Evolutionary conservation across 108 stramenopile species (phyloP).

Genomic region (Fistulifera pelliculosa): DNA sequence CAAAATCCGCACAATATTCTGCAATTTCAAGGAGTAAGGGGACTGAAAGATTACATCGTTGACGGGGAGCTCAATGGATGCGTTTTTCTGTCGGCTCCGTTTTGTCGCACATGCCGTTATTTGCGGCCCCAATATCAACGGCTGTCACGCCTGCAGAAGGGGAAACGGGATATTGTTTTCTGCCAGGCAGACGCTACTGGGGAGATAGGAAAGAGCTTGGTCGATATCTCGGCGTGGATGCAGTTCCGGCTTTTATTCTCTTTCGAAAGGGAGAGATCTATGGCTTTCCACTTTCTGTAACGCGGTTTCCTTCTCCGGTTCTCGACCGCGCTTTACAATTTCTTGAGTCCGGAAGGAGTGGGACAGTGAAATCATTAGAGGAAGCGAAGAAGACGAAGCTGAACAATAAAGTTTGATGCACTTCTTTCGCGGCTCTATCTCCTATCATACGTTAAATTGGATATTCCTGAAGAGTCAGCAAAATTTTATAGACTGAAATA

Average conservation of each 20-base stretch:
- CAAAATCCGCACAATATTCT: slow-evolving; percentile 41
- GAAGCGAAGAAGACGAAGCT: slow-evolving; percentile 9
- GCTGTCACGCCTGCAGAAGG: slow-evolving; percentile 46
- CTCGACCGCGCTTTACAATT: slow-evolving; percentile 44
- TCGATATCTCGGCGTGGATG: slow-evolving; percentile 42
- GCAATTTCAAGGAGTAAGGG: slow-evolving; percentile 49
- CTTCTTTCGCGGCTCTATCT: no score
- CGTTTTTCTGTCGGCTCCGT: slow-evolving; percentile 66
- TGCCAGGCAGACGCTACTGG: slow-evolving; percentile 69
- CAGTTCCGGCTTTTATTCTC: slow-evolving; percentile 73
- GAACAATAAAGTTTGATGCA: no score
- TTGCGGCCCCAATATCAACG: slow-evolving; percentile 55
- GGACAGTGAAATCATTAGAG: slow-evolving; percentile 16
- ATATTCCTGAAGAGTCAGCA: no score
- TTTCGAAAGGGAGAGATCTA: slow-evolving; percentile 58
- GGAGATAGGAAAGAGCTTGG: slow-evolving; percentile 45
- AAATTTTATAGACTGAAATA: no score
- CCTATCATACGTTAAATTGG: no score
- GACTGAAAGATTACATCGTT: slow-evolving; percentile 42
- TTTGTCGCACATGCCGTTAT: slow-evolving; percentile 67
- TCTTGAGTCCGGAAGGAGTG: slow-evolving; percentile 24
- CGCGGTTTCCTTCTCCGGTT: slow-evolving; percentile 54
- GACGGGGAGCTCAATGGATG: slow-evolving; percentile 35
- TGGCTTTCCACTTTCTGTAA: slow-evolving; percentile 45
- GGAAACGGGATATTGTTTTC: slow-evolving; percentile 32